Evolutionary conservation across 176 grass and related monocot species (phyloP).

Genomic region (Rhynchospora tenuis): DNA sequence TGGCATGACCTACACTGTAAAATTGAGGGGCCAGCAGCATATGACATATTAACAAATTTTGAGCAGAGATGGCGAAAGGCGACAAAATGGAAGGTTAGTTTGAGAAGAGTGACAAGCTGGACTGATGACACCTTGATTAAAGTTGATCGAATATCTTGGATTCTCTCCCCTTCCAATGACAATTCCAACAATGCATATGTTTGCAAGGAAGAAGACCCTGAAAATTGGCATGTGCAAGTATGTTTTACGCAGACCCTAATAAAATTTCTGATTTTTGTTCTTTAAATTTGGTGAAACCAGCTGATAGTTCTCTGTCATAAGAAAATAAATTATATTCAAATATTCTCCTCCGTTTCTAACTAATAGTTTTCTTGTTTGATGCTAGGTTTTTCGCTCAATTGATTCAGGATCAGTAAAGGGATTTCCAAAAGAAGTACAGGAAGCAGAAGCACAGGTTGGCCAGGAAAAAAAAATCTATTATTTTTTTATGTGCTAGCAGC

Average conservation of each 20-base stretch:
- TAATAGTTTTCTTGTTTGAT: not conserved
- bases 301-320: not conserved
- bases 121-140: conserved; percentile 50
- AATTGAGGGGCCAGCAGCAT: conserved; percentile 47
- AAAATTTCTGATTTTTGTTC: not conserved
- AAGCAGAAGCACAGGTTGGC: conserved; percentile 48
- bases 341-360: not conserved
- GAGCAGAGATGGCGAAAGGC: conserved; percentile 59
- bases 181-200: conserved; percentile 22
- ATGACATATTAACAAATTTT: conserved; percentile 59
- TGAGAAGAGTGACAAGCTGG: conserved; percentile 48
- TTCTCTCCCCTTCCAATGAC: conserved; percentile 33
- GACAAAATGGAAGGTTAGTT: conserved; percentile 55
- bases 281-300: not conserved
- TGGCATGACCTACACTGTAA: conserved; percentile 66
- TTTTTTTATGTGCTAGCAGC: not conserved
- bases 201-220: conserved; percentile 38
- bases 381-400: conserved; percentile 54
- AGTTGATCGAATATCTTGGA: conserved; percentile 58
- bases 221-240: conserved; percentile 64
- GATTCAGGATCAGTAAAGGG: conserved; percentile 64
- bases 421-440: conserved; percentile 57
- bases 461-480: not conserved
- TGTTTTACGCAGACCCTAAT: not conserved
- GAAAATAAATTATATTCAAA: not conserved